Percentiles rank a stretch among this genome's conserved stretches.
phyloP scores from a whole-genome alignment of 2,329 filamentous ascomycete genomes.

The Mycosphaerella arachidis region DNA sequence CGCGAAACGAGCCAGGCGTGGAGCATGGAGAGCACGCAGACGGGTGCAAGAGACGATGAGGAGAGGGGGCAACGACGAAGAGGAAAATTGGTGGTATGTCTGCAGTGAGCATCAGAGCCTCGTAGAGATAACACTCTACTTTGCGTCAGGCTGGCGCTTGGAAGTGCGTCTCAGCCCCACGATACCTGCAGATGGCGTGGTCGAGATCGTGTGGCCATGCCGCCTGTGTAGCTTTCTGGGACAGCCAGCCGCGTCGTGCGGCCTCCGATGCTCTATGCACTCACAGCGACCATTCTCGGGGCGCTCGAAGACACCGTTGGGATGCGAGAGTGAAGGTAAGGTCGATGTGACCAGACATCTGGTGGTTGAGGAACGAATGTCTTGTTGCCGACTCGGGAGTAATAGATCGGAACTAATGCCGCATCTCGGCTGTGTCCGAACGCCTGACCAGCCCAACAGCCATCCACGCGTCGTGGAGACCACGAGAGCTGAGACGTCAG shows the following conservation, averaged over 20 bases:
- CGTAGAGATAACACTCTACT: not conserved
- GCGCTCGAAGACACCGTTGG: too few relatives aligned
- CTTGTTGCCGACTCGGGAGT: not conserved
- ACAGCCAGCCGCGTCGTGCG: too few relatives aligned
- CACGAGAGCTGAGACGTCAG: too few relatives aligned
- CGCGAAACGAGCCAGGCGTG: too few relatives aligned
- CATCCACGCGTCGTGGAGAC: too few relatives aligned
- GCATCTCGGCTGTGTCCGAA: too few relatives aligned
- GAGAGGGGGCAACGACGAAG: not conserved
- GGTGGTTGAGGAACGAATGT: not conserved
- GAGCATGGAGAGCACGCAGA: too few relatives aligned
- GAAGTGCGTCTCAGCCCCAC: not conserved
- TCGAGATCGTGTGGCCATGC: not conserved
- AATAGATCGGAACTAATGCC: too few relatives aligned
- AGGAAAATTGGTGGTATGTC: not conserved
- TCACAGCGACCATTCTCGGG: not conserved
- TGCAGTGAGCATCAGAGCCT: not conserved
- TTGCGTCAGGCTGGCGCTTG: not conserved
- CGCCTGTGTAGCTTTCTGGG: not conserved
- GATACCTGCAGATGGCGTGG: not conserved
- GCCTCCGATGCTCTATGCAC: too few relatives aligned
- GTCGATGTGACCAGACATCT: too few relatives aligned
- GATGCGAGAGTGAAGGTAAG: too few relatives aligned
- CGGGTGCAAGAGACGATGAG: not conserved
- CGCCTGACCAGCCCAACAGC: too few relatives aligned